phyloP scores from a whole-genome alignment of 2,329 filamentous ascomycete genomes.

The Claviceps pazoutovae region DNA sequence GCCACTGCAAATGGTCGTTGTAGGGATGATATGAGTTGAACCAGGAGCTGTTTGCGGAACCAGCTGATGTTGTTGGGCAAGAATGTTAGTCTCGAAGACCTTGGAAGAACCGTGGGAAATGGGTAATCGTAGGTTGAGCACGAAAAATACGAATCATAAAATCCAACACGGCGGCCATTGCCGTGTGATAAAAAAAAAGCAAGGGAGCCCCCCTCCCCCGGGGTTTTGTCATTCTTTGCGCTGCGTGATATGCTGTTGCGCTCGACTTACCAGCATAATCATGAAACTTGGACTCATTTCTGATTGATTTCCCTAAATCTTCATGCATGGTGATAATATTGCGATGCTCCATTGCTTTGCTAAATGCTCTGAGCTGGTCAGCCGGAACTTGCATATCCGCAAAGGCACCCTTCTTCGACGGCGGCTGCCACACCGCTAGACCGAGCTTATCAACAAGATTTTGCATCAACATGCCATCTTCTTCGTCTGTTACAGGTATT shows the following conservation, averaged over 20 bases:
- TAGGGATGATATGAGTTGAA: conserved; percentile 41
- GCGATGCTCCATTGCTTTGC: conserved; percentile 16
- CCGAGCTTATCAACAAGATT: conserved; percentile 20
- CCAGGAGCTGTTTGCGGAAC: conserved; percentile 24
- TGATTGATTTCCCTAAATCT: conserved; percentile 25
- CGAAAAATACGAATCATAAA: not conserved
- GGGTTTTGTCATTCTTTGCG: not conserved
- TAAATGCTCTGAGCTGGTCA: conserved; percentile 19
- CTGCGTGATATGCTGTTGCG: not conserved
- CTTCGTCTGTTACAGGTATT: conserved; percentile 19
- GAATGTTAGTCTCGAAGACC: no score
- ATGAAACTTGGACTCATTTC: conserved; percentile 17
- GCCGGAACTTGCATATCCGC: conserved; percentile 29
- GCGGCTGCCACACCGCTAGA: conserved; percentile 24
- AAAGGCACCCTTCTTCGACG: conserved; percentile 16
- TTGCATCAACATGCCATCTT: conserved; percentile 18
- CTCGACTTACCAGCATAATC: conserved; percentile 15
- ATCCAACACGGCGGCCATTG: no score
- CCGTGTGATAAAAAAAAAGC: not conserved
- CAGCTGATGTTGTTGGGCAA: conserved; percentile 5
- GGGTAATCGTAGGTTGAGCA: not conserved
- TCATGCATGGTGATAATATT: conserved; percentile 23
- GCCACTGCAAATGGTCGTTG: conserved; percentile 33
- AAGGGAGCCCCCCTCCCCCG: not conserved
- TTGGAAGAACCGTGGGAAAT: no score